These are phyloP conservation scores for Colletotrichum noveboracense DNA, from an alignment of 2,329 filamentous ascomycete genomes.

Conservation along the genomic window DNA sequence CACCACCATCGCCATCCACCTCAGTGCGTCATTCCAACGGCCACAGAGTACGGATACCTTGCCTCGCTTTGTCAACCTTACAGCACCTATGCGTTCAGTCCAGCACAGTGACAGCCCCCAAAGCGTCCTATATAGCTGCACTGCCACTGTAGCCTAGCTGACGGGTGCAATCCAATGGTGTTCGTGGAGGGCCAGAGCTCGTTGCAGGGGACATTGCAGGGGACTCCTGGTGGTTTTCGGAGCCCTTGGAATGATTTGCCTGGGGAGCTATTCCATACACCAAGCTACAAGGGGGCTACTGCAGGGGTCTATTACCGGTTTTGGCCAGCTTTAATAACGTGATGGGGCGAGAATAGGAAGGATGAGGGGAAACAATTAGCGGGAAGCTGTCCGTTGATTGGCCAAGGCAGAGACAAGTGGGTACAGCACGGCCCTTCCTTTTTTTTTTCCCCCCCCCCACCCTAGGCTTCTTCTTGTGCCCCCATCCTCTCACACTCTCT, in stretches of 20 bases:
- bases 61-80: no score
- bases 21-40: no score
- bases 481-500: neutral
- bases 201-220: neutral
- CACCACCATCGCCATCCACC: no score
- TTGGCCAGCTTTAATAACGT: constrained; percentile 12
- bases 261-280: neutral
- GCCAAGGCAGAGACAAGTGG: neutral
- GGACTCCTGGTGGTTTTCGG: neutral
- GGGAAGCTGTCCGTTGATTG: neutral
- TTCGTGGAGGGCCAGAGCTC: neutral
- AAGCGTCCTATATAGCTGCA: neutral
- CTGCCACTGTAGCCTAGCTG: neutral
- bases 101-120: neutral
- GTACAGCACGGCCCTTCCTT: neutral
- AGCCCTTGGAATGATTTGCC: neutral
- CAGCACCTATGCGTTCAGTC: neutral
- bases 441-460: neutral
- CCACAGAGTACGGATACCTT: no score
- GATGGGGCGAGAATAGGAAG: neutral
- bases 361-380: neutral
- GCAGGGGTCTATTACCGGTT: neutral
- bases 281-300: neutral
- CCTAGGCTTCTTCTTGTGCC: neutral
- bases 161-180: neutral